Conservation (phyloP, 2,329 filamentous ascomycete species). For the Thyridium curvatum region DNA sequence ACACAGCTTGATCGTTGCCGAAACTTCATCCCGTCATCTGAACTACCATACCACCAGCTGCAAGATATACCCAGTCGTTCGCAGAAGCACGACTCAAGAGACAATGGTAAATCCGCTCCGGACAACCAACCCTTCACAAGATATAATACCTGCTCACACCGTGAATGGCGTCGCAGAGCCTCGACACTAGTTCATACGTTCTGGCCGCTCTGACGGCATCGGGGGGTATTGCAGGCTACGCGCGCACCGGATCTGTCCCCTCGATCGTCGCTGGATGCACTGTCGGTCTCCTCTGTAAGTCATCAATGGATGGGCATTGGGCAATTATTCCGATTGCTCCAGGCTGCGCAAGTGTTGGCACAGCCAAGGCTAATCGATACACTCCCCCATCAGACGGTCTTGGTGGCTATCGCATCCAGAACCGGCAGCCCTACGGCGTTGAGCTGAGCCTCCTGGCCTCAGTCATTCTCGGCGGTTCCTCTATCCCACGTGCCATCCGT, state of each 20-base stretch:
- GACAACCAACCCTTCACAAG: too few species aligned
- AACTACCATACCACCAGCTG: too few species aligned
- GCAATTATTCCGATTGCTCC: too few species aligned
- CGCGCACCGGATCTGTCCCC: conserved; percentile 77
- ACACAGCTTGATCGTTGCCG: too few species aligned
- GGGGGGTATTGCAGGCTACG: conserved; percentile 83
- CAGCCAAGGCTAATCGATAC: too few species aligned
- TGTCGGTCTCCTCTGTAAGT: conserved; percentile 62
- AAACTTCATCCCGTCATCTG: too few species aligned
- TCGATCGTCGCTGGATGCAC: conserved; percentile 79
- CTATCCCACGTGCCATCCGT: conserved; percentile 80
- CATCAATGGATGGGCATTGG: neutral
- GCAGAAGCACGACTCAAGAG: too few species aligned
- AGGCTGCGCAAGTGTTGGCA: too few species aligned
- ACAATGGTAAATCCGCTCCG: too few species aligned
- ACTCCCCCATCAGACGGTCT: conserved; percentile 55
- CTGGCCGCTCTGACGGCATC: conserved; percentile 78
- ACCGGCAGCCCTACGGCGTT: conserved; percentile 70
- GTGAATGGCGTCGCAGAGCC: conserved; percentile 9
- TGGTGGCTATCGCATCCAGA: conserved; percentile 74
- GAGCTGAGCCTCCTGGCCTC: conserved; percentile 88
- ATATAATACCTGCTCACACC: too few species aligned
- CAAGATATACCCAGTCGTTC: too few species aligned
- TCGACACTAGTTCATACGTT: conserved; percentile 58
- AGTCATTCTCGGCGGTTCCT: conserved; percentile 73